Evolutionary conservation across 2,329 filamentous ascomycete genomes (phyloP), one percentile per base, ranked within the genome.

Genomic region (Xylaria sp.): DNA sequence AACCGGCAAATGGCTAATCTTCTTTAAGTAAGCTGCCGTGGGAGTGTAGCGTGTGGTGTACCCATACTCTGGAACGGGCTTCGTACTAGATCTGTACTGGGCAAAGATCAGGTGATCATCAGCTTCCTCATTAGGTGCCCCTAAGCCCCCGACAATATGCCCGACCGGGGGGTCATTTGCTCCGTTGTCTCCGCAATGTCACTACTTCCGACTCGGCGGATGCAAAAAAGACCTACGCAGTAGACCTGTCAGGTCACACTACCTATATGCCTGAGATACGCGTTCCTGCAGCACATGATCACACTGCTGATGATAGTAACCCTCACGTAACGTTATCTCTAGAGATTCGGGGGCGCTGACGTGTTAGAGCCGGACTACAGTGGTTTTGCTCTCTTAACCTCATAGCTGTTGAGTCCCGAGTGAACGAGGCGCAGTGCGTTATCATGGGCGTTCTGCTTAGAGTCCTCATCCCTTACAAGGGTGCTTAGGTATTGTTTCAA

Each of bases 281-380:
- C 9, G 51, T 54, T 33, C 51, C 4, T 54, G 48, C 48, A 51
- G 10, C 20, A 15, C 23, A 54, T 54, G 12, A n/a, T 54, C 10
- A 31, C 28, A 54, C 51, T 13, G 51, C 28, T 3, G 23, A 28
- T 5, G 25, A 7, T 12, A 33, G 13, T 28, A 28, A 28, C 12
- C 48, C 20, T 54, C 51, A 54, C 28, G 51, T 54, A 54, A 54
- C 23, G 15, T 54, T 54, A 28, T 33, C 25, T 31, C 28, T 10
- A 12, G 12, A n/a, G 23, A 28, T 10, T 51, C 20, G 20, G 48
- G 18, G 10, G 9, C 7, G 31, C 25, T 33, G 28, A 15, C 51
- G 33, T 54, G 13, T 33, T 33, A 15, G 28, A 33, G 51, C 25
- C 51, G 25, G 25, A 54, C 18, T 48, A 18, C 3, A 13, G 25